Evolutionary conservation across 192 early-diverging fungal genomes (phyloP).

Genomic region (Coemansia sp.): DNA sequence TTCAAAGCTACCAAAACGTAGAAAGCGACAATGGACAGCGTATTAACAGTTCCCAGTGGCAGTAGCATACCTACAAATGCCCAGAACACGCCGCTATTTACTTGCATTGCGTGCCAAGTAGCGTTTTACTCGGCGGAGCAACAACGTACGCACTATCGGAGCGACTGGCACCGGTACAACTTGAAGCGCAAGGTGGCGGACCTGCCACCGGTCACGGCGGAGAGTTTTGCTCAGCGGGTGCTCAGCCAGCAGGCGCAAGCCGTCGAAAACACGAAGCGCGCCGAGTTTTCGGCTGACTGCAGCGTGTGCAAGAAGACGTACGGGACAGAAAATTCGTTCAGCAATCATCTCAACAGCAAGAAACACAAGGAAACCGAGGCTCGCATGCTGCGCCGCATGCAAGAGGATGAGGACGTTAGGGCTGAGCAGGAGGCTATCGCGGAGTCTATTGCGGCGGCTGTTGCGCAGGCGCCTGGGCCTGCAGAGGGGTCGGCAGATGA

Average conservation of each 20-base stretch:
- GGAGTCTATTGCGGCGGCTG: slow-evolving; percentile 30
- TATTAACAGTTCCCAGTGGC: neutral
- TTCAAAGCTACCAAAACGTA: neutral
- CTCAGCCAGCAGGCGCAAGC: slow-evolving; percentile 61
- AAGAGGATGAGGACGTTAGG: slow-evolving; percentile 35
- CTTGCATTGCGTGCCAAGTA: slow-evolving; percentile 89
- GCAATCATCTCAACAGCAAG: slow-evolving; percentile 89
- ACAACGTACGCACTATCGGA: slow-evolving; percentile 90
- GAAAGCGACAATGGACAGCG: slow-evolving; percentile 5
- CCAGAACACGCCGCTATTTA: slow-evolving; percentile 62
- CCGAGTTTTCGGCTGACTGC: slow-evolving; percentile 49
- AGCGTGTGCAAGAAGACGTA: slow-evolving; percentile 65
- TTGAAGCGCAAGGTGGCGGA: slow-evolving; percentile 95
- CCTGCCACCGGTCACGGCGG: slow-evolving; percentile 77
- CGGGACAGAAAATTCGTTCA: slow-evolving; percentile 78
- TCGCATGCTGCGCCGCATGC: slow-evolving; percentile 47
- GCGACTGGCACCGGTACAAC: slow-evolving; percentile 99
- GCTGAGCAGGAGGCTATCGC: slow-evolving; percentile 44
- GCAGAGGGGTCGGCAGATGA: neutral
- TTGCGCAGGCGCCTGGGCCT: neutral
- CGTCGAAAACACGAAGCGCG: slow-evolving; percentile 43
- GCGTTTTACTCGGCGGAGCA: slow-evolving; percentile 84
- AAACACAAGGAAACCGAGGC: slow-evolving; percentile 87
- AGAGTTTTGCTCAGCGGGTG: slow-evolving; percentile 78
- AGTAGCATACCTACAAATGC: slow-evolving; percentile 41